Percentiles rank a stretch among this genome's conserved stretches.
Conservation (phyloP, 2,329 filamentous ascomycete genomes). For the Blumeria hordei region DNA sequence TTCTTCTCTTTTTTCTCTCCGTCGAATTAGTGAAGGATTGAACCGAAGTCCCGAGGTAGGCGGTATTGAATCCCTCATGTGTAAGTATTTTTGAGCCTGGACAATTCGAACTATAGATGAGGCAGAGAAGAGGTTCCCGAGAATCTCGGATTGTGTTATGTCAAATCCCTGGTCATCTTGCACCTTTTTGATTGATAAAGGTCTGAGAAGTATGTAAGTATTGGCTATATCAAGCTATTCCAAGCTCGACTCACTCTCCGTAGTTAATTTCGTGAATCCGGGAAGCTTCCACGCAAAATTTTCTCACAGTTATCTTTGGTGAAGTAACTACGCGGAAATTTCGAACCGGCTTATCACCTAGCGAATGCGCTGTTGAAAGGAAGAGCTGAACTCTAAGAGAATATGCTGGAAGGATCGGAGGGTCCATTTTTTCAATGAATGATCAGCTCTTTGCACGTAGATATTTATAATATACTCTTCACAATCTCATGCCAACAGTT, state of each 20-base stretch:
- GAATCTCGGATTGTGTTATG: conserved; percentile 11
- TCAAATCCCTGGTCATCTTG: conserved; percentile 15
- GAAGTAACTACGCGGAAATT: conserved; percentile 13
- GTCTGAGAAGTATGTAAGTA: conserved; percentile 5
- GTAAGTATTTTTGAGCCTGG: conserved; percentile 9
- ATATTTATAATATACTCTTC: too few relatives aligned
- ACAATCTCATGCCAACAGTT: too few relatives aligned
- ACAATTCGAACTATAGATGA: conserved; percentile 11
- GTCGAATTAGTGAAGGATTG: conserved; percentile 7
- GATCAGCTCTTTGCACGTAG: not conserved
- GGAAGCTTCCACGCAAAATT: conserved; percentile 13
- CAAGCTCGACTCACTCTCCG: conserved; percentile 9
- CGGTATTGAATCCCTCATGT: conserved; percentile 13
- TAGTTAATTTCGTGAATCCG: conserved; percentile 14
- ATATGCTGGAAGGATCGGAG: conserved; percentile 10
- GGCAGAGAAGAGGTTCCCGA: conserved; percentile 11
- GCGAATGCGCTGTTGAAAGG: conserved; percentile 6
- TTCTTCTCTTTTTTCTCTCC: conserved; percentile 9
- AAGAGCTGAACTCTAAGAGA: conserved; percentile 14
- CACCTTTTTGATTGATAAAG: conserved; percentile 13
- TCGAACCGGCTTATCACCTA: conserved; percentile 10
- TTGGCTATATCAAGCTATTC: conserved; percentile 2
- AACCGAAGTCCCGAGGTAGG: conserved; percentile 14
- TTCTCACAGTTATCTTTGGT: conserved; percentile 11
- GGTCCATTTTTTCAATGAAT: conserved; percentile 6